Conservation (phyloP, 257 asterid genomes). For the Penstemon davidsonii region DNA sequence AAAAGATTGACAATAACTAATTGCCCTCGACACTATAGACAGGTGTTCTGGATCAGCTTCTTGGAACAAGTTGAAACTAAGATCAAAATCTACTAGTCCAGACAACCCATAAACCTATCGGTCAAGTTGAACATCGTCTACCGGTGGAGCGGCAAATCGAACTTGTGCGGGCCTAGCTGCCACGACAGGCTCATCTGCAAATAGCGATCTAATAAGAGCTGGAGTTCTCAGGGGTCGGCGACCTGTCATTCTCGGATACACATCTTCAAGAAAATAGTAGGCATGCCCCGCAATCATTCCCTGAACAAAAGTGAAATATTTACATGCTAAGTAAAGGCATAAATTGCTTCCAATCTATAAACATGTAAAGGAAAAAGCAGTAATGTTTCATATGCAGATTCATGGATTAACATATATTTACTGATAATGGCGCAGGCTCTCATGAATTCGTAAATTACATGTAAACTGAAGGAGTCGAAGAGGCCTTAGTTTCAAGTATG, state of each 20-base stretch:
- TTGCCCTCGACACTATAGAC: slow-evolving; percentile 23
- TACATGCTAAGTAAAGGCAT: slow-evolving; percentile 13
- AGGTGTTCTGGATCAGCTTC: slow-evolving; percentile 24
- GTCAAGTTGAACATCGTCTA: slow-evolving; percentile 49
- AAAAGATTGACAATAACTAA: slow-evolving; percentile 1
- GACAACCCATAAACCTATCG: slow-evolving; percentile 23
- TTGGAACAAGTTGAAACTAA: slow-evolving; percentile 9
- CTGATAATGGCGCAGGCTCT: neutral
- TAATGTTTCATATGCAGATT: neutral
- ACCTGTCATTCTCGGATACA: slow-evolving; percentile 89
- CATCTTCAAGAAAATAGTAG: slow-evolving; percentile 89
- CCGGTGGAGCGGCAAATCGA: slow-evolving; percentile 88
- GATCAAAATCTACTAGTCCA: slow-evolving; percentile 4
- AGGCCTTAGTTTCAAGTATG: neutral
- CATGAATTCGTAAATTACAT: slow-evolving; percentile 5
- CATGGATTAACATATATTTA: neutral
- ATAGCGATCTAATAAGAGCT: slow-evolving; percentile 57
- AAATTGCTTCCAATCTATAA: neutral
- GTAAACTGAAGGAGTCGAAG: slow-evolving; percentile 1
- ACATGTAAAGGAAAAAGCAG: neutral
- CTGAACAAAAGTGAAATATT: slow-evolving; percentile 41
- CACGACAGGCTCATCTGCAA: slow-evolving; percentile 92
- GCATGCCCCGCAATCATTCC: slow-evolving; percentile 99
- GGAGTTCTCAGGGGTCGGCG: slow-evolving; percentile 92
- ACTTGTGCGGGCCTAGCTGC: slow-evolving; percentile 78